Evolutionary conservation across 1,284 basidiomycete species (phyloP), one percentile per base, ranked within the genome.

Genomic region (Gomphus bonarii): DNA sequence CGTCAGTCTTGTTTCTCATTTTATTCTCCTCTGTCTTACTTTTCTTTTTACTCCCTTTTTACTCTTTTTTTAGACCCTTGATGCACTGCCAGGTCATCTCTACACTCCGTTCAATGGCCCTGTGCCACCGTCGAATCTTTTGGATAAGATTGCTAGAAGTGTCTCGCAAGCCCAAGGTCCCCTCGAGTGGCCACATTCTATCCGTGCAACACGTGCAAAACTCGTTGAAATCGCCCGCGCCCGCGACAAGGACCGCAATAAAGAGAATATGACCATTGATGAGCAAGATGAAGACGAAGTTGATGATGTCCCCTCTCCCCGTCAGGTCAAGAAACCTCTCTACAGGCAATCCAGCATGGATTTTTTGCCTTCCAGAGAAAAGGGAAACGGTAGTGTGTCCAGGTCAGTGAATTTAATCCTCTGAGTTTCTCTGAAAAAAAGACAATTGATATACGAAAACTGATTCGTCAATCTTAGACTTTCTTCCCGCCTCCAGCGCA

Each of bases 301-400:
- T 59, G 68, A 69, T 38, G 61, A 44, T 16, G 33, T n/a, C 9
- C 50, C 67, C 20, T 47, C 49, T 46, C 33, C 67, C 58, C 69
- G 71, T 43, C 63, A 66, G 43, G 73, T 72, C 40, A 76, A 75
- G 60, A 77, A 82, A 18, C 82, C 83, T 11, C 71, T 88, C 33
- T 86, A 87, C 68, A 75, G 85, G 60, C 86, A 88, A 71, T 88
- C 85, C 38, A 88, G 85, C 68, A 90, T 89, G 88, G 88, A 91
- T 65, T 89, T 88, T 64, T 78, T 90, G 68, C 78, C 78, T 61
- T 62, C 68, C 63, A 74, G 75, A 61, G 75, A 77, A 59, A 78
- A 75, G 60, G 75, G 80, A 55, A 74, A 73, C 57, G 80, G 86
- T 88, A 70, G 54, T 78, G 71, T 58, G 59, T 55, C 35, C 60